phyloP scores from a whole-genome alignment of 345 rosid genomes.

The Durio zibethinus region DNA sequence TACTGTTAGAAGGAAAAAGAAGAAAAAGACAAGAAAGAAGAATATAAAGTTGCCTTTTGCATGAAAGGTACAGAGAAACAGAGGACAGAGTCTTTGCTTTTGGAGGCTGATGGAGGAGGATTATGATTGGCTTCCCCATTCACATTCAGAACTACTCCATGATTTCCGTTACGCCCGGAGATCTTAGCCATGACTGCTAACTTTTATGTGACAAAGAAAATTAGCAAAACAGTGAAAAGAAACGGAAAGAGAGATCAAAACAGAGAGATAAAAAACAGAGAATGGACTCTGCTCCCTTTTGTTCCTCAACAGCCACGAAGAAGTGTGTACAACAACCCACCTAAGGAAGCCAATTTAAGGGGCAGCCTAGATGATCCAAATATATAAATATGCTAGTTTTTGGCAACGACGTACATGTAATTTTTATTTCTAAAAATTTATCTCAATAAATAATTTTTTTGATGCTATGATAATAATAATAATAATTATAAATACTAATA shows the following conservation, averaged over 20 bases:
- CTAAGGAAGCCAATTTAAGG: constrained; percentile 6
- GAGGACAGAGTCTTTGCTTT: constrained; percentile 40
- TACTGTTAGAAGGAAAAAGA: neutral
- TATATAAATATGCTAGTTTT: too few relatives aligned
- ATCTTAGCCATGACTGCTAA: constrained; percentile 47
- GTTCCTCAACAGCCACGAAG: neutral
- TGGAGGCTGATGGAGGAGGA: constrained; percentile 25
- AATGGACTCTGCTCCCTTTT: neutral
- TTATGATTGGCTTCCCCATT: constrained; percentile 25
- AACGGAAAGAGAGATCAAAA: neutral
- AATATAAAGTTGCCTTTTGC: constrained; percentile 53
- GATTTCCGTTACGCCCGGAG: constrained; percentile 27
- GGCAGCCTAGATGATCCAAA: too few relatives aligned
- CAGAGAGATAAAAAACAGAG: neutral
- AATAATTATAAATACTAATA: too few relatives aligned
- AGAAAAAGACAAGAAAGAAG: neutral
- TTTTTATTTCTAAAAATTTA: too few relatives aligned
- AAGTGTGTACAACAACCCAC: neutral
- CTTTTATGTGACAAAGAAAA: neutral
- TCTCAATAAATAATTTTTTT: too few relatives aligned
- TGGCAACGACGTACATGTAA: too few relatives aligned
- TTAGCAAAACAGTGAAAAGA: neutral
- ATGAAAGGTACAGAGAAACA: constrained; percentile 62
- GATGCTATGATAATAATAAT: too few relatives aligned
- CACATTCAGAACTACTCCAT: constrained; percentile 49